phyloP scores from a whole-genome alignment of 78 protist genomes.

The Fonticula alba region DNA sequence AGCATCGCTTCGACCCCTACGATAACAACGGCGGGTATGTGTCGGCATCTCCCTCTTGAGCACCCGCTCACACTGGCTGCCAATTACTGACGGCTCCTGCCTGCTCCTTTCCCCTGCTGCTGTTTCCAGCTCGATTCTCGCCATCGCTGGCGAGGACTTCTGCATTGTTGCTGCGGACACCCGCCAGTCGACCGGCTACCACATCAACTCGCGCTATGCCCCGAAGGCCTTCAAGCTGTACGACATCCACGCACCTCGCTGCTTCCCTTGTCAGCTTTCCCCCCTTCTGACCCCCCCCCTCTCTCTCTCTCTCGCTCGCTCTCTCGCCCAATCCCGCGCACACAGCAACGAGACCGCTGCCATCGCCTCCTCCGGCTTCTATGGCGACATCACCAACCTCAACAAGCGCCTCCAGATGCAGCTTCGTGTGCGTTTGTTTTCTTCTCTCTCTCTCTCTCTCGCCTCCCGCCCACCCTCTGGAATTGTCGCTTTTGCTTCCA shows the following conservation, averaged over 20 bases:
- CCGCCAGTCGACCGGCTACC: constrained; percentile 72
- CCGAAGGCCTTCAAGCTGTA: constrained; percentile 57
- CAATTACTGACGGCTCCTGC: not conserved
- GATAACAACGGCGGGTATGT: constrained; percentile 20
- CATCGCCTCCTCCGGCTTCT: constrained; percentile 79
- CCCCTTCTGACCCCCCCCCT: not conserved
- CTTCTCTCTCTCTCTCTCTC: not conserved
- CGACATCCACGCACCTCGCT: too few relatives aligned
- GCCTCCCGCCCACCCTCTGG: not conserved
- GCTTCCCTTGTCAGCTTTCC: not conserved
- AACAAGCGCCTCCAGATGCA: constrained; percentile 51
- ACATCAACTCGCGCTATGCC: constrained; percentile 56
- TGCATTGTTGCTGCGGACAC: constrained; percentile 94
- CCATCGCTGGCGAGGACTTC: constrained; percentile 84
- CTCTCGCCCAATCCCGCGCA: not conserved
- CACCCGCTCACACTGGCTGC: not conserved
- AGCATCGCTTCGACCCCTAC: constrained; percentile 13
- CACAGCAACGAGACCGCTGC: constrained; percentile 42
- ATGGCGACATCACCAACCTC: constrained; percentile 65
- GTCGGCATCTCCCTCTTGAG: not conserved
- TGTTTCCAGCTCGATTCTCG: constrained; percentile 49
- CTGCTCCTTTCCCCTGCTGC: not conserved
- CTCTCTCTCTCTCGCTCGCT: not conserved
- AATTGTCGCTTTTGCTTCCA: not conserved
- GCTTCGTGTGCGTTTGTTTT: constrained; percentile 8